Evolutionary conservation across 225 moss, liverwort and hornwort genomes (phyloP).

Genomic region (Ulota crispa): DNA sequence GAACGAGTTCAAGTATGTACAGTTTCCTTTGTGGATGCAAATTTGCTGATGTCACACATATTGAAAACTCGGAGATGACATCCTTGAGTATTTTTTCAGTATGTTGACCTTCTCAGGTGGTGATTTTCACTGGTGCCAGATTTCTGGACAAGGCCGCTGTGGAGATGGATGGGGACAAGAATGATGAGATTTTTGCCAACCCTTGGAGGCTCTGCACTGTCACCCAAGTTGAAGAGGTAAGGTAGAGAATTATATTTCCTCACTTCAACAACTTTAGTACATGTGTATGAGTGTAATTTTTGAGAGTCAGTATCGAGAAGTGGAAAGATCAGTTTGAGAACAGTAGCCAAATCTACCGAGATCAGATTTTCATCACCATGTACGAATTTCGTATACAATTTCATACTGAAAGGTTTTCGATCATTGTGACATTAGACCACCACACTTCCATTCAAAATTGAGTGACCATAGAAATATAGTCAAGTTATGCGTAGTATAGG

Average conservation of each 20-base stretch:
- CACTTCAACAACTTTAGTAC: background rate
- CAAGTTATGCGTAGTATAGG: background rate
- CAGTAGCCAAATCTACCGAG: too few relatives aligned
- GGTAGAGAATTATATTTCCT: background rate
- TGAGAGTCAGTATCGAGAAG: background rate
- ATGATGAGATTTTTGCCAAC: slow-evolving; percentile 6
- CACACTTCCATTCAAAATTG: background rate
- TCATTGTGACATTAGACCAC: background rate
- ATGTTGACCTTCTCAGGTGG: background rate
- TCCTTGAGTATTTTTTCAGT: background rate
- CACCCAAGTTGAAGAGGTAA: slow-evolving; percentile 76
- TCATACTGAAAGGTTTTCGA: background rate
- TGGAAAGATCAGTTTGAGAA: background rate
- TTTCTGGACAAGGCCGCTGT: slow-evolving; percentile 74
- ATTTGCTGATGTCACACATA: too few relatives aligned
- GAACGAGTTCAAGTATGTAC: slow-evolving; percentile 29
- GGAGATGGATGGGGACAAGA: slow-evolving; percentile 34
- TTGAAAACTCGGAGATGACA: background rate
- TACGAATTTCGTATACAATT: background rate
- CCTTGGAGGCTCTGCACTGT: slow-evolving; percentile 70
- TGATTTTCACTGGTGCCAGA: slow-evolving; percentile 13
- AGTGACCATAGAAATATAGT: background rate
- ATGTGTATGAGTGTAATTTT: background rate
- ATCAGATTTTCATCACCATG: too few relatives aligned
- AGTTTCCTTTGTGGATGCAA: background rate